A percentile compares a stretch with the other conserved stretches of the same genome.
Evolutionary conservation across 192 early-diverging fungal species (phyloP).

Genomic region (Pilaira anomala): DNA sequence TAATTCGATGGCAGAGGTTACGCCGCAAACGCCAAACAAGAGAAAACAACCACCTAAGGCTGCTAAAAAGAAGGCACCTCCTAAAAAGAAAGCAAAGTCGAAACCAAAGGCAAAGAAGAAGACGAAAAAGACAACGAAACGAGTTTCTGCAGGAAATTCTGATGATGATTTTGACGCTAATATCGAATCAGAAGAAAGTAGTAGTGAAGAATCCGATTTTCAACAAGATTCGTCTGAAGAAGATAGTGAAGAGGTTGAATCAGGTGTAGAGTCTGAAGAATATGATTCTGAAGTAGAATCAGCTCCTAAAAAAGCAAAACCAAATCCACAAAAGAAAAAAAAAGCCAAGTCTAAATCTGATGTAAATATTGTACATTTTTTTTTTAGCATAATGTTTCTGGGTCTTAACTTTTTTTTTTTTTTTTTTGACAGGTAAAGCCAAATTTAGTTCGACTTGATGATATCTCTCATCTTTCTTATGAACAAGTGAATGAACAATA

Average conservation of each 20-base stretch:
- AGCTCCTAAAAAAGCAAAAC: background rate
- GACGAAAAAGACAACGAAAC: background rate
- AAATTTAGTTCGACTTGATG: background rate
- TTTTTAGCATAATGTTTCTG: too few species aligned
- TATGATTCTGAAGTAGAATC: background rate
- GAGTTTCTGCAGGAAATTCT: background rate
- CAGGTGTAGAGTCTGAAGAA: background rate
- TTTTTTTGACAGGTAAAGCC: background rate
- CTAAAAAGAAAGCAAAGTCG: background rate
- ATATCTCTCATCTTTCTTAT: background rate
- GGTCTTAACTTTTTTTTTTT: background rate
- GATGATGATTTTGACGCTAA: background rate
- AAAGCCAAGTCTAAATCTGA: too few species aligned
- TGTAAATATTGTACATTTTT: too few species aligned
- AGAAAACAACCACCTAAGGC: background rate
- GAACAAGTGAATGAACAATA: constrained; percentile 10
- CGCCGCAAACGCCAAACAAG: too few species aligned
- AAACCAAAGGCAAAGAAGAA: constrained; percentile 5
- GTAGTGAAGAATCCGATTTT: background rate
- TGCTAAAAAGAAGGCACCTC: background rate
- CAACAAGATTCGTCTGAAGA: background rate
- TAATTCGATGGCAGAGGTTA: background rate
- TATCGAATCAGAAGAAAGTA: background rate
- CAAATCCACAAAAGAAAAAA: background rate
- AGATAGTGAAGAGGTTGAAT: background rate